Evolutionary conservation across 2,329 filamentous ascomycete genomes (phyloP).

Genomic region (Epichloe bromicola): DNA sequence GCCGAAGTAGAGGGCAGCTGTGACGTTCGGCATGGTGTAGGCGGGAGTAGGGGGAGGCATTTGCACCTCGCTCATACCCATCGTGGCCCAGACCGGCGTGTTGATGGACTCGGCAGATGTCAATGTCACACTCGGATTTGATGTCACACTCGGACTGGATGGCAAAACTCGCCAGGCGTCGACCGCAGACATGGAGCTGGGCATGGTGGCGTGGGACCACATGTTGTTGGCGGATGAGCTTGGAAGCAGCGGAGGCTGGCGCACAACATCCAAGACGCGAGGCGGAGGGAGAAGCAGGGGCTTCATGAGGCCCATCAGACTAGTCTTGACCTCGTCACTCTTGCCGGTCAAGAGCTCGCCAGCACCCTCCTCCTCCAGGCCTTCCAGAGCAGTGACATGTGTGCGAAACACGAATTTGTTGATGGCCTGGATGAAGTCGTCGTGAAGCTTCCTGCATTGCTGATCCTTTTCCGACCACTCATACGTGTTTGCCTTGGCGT

Average conservation of each 20-base stretch:
- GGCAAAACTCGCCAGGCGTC: conserved; percentile 86
- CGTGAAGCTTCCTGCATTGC: conserved; percentile 93
- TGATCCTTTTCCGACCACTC: conserved; percentile 94
- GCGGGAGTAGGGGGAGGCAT: conserved; percentile 72
- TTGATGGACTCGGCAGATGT: conserved; percentile 54
- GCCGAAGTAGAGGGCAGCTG: conserved; percentile 66
- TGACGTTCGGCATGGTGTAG: conserved; percentile 60
- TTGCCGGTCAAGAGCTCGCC: conserved; percentile 86
- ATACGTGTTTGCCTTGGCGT: conserved; percentile 79
- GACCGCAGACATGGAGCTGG: conserved; percentile 54
- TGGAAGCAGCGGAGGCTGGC: conserved; percentile 72
- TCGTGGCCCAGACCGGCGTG: conserved; percentile 64
- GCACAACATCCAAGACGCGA: conserved; percentile 77
- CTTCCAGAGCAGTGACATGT: conserved; percentile 77
- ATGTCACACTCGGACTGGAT: conserved; percentile 74
- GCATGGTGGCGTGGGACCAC: conserved; percentile 63
- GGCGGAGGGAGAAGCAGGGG: conserved; percentile 77
- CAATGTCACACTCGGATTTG: conserved; percentile 69
- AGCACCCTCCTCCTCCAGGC: conserved; percentile 88
- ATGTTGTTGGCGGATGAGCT: conserved; percentile 67
- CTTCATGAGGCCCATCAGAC: conserved; percentile 74
- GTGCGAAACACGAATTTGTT: conserved; percentile 96
- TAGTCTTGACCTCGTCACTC: conserved; percentile 85
- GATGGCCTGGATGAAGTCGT: conserved; percentile 89
- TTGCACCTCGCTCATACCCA: conserved; percentile 61